These are phyloP conservation scores for Schoenoplectus triqueter DNA, from an alignment of 202 grass and related monocot genomes.

Conservation along the genomic window DNA sequence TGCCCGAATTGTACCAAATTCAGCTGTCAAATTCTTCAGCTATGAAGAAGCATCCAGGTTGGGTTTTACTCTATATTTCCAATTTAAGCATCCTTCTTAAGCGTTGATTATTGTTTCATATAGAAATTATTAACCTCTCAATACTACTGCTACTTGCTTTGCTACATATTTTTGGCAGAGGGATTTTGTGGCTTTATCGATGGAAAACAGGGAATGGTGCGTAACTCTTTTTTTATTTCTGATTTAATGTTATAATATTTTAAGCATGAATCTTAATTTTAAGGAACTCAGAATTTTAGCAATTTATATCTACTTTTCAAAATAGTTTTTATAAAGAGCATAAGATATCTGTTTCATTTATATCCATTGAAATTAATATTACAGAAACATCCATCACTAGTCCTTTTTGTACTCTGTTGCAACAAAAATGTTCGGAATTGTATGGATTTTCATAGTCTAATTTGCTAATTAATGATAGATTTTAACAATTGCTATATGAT, in stretches of 20 bases:
- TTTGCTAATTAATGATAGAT: slow-evolving; percentile 18
- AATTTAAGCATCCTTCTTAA: background rate
- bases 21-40: slow-evolving; percentile 97
- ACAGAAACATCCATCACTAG: background rate
- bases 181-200: slow-evolving; percentile 86
- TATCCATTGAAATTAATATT: too few species aligned
- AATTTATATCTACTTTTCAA: background rate
- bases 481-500: background rate
- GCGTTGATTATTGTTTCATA: slow-evolving; percentile 30
- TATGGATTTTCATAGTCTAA: background rate
- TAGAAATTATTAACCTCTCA: background rate
- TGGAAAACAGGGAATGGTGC: slow-evolving; percentile 79
- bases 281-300: background rate
- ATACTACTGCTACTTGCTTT: slow-evolving; percentile 10
- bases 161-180: slow-evolving; percentile 53
- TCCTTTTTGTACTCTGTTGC: background rate
- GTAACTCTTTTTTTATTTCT: slow-evolving; percentile 5
- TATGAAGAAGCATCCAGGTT: slow-evolving; percentile 94
- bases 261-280: slow-evolving; percentile 2
- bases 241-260: background rate
- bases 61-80: background rate
- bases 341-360: too few species aligned
- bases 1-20: slow-evolving; percentile 94
- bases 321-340: background rate
- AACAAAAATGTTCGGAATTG: background rate